phyloP scores from a whole-genome alignment of 352 stramenopile genomes.

The Globisporangium lucens region DNA sequence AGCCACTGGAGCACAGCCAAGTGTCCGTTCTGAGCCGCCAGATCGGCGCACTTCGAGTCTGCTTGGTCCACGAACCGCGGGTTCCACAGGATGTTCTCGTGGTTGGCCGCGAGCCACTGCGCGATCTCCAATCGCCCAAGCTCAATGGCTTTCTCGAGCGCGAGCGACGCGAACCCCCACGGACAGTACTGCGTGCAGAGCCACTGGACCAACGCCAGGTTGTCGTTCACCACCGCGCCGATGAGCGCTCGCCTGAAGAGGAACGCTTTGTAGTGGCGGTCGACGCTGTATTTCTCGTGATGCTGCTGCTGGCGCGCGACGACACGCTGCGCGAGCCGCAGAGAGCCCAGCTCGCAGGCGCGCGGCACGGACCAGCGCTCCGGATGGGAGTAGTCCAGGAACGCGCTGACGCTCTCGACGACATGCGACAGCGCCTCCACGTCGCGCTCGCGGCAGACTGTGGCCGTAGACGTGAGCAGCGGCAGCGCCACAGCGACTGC shows the following conservation, averaged over 20 bases:
- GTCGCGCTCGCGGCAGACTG: neutral
- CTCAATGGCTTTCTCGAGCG: neutral
- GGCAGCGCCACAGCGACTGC: neutral
- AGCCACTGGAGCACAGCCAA: conserved; percentile 10
- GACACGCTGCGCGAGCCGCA: conserved; percentile 7
- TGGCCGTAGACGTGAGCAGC: neutral
- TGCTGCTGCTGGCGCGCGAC: neutral
- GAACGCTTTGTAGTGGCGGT: conserved; percentile 10
- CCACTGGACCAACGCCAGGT: neutral
- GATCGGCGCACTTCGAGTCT: neutral
- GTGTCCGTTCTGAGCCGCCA: conserved; percentile 9
- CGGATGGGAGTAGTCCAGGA: neutral
- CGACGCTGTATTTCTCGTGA: neutral
- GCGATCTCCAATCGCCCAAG: neutral
- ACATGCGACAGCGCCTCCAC: conserved; percentile 2
- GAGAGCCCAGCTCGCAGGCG: neutral
- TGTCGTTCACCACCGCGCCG: neutral
- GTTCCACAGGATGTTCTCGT: neutral
- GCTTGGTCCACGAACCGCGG: neutral
- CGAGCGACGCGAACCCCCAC: conserved; percentile 10
- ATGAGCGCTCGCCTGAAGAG: conserved; percentile 2
- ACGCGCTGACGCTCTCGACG: conserved; percentile 2
- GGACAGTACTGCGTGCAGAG: conserved; percentile 9
- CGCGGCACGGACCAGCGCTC: conserved; percentile 1
- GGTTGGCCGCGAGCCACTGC: neutral